Conservation (phyloP, 768 basidiomycete species). For the Lactarius indigo region DNA sequence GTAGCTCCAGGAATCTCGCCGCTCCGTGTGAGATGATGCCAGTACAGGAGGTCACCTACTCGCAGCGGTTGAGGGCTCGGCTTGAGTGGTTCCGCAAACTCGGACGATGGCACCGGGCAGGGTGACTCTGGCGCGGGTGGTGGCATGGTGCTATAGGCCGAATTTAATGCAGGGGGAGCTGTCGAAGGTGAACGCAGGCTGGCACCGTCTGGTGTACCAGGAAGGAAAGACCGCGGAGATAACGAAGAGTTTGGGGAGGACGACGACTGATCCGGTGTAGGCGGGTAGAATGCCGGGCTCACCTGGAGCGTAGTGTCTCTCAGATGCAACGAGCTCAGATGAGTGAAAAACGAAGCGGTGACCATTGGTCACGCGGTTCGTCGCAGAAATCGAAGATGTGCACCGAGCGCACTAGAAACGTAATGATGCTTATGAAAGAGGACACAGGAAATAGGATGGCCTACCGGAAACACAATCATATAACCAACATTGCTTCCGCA, state of each 20-base stretch:
- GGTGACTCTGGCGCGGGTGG: slow-evolving; percentile 20
- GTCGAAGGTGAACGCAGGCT: slow-evolving; percentile 15
- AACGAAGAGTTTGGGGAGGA: slow-evolving; percentile 17
- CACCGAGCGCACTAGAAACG: slow-evolving; percentile 58
- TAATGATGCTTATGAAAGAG: slow-evolving; percentile 9
- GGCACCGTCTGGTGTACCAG: slow-evolving; percentile 30
- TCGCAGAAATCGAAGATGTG: slow-evolving; percentile 62
- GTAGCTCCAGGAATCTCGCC: slow-evolving; percentile 70
- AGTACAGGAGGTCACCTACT: slow-evolving; percentile 63
- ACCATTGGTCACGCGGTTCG: slow-evolving; percentile 74
- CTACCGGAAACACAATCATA: slow-evolving; percentile 68
- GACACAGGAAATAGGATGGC: slow-evolving; percentile 29
- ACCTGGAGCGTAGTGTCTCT: slow-evolving; percentile 58
- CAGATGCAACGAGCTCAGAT: slow-evolving; percentile 56
- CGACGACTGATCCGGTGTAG: slow-evolving; percentile 17
- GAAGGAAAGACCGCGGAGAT: slow-evolving; percentile 18
- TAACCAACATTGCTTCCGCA: slow-evolving; percentile 76
- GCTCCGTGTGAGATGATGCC: slow-evolving; percentile 69
- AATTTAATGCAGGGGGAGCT: slow-evolving; percentile 4
- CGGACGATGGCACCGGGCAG: slow-evolving; percentile 29
- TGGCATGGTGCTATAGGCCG: slow-evolving; percentile 13
- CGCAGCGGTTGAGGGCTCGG: slow-evolving; percentile 36
- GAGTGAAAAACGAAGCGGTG: slow-evolving; percentile 88
- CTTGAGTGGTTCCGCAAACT: slow-evolving; percentile 37
- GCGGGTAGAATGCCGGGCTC: slow-evolving; percentile 47